These are phyloP conservation scores for Rhododendron simsii DNA, from an alignment of 148 eudicot species.

Conservation along the genomic window DNA sequence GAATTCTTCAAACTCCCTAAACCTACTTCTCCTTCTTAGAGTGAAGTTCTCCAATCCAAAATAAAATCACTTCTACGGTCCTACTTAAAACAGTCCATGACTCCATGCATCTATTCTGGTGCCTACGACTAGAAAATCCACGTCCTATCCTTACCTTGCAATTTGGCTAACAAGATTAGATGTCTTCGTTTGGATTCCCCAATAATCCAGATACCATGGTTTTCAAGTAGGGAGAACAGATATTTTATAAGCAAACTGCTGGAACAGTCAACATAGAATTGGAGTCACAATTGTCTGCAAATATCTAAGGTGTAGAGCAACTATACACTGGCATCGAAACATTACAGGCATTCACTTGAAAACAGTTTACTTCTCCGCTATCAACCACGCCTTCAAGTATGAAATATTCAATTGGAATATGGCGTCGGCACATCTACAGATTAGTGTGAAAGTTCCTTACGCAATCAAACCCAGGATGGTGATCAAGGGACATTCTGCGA, in stretches of 20 bases:
- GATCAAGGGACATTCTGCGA: conserved; percentile 74
- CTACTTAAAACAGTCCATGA: neutral
- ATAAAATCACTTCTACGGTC: neutral
- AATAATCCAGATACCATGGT: neutral
- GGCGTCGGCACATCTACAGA: neutral
- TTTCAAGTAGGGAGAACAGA: neutral
- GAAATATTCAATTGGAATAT: neutral
- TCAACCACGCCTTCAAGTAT: neutral
- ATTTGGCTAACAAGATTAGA: neutral
- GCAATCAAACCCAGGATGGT: conserved; percentile 79
- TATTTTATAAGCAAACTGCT: neutral
- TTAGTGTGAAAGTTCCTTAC: conserved; percentile 43
- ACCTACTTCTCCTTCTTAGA: neutral
- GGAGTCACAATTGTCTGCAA: neutral
- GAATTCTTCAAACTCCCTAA: neutral
- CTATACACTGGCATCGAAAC: neutral
- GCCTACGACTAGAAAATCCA: neutral
- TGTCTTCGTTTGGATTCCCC: neutral
- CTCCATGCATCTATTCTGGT: neutral
- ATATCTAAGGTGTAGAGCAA: neutral
- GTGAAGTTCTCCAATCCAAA: neutral
- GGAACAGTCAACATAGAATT: neutral
- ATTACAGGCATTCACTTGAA: neutral
- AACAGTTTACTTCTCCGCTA: neutral
- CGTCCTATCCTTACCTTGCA: neutral